These are phyloP conservation scores for Chlamydomonas urium DNA, from an alignment of 139 green algal genomes.

Conservation along the genomic window DNA sequence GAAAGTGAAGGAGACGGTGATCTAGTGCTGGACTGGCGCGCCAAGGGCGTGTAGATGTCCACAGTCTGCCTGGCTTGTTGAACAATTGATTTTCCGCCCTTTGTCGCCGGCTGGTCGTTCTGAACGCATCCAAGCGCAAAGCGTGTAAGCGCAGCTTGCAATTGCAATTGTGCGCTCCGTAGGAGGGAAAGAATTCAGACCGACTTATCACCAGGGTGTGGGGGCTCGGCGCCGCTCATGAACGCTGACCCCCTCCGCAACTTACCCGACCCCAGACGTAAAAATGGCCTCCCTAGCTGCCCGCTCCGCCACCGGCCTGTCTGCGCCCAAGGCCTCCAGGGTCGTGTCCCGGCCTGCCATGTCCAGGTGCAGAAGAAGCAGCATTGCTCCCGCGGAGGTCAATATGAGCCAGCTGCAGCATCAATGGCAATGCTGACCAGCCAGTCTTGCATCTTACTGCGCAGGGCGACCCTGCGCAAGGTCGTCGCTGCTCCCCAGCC, in stretches of 20 bases:
- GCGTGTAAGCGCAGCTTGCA: no score
- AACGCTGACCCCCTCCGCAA: no score
- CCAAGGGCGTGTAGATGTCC: conserved; percentile 10
- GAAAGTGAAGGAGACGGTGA: not conserved
- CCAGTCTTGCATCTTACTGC: not conserved
- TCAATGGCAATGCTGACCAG: not conserved
- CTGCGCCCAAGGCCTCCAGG: not conserved
- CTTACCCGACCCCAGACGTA: no score
- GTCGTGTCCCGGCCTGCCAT: not conserved
- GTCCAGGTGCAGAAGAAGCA: not conserved
- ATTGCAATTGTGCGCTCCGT: no score
- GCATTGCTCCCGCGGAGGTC: not conserved
- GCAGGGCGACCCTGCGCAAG: conserved; percentile 12
- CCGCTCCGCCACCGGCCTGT: conserved; percentile 1
- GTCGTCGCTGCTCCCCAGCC: not conserved
- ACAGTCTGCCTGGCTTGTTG: no score
- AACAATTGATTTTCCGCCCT: no score
- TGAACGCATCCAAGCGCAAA: no score
- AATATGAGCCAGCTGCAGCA: not conserved
- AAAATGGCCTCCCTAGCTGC: conserved; percentile 17
- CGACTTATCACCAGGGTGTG: no score
- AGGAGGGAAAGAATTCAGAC: no score
- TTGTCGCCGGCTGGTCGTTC: no score
- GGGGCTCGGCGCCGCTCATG: no score
- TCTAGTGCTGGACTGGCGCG: conserved; percentile 8